Evolutionary conservation across 208 protist species (phyloP).

Genomic region (Lotmaria passim): DNA sequence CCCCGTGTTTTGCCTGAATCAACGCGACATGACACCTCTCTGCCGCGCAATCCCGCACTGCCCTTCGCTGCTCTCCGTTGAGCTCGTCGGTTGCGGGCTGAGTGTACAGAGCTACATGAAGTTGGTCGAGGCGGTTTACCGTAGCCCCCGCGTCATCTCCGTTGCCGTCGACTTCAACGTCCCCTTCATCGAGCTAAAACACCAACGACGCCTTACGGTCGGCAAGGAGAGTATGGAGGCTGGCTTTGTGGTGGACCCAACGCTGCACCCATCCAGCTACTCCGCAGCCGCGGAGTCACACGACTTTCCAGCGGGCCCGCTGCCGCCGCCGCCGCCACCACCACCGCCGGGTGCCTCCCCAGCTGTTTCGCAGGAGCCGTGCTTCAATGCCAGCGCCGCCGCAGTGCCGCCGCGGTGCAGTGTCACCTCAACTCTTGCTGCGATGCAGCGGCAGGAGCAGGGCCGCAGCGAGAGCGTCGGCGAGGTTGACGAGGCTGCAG

Average conservation of each 20-base stretch:
- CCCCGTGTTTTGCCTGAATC: constrained; percentile 83
- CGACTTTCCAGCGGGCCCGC: not conserved
- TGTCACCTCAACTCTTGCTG: not conserved
- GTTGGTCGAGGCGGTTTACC: constrained; percentile 86
- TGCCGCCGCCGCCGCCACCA: not conserved
- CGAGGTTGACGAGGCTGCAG: not conserved
- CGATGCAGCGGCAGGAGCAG: not conserved
- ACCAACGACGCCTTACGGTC: not conserved
- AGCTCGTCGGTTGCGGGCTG: constrained; percentile 83
- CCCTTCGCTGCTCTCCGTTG: constrained; percentile 70
- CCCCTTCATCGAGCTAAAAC: not conserved
- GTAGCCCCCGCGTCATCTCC: constrained; percentile 57
- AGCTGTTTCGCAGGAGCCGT: not conserved
- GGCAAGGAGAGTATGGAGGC: not conserved
- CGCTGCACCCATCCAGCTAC: constrained; percentile 3
- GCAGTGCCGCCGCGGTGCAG: not conserved
- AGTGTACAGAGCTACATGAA: constrained; percentile 82
- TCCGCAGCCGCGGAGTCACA: not conserved
- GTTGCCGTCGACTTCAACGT: constrained; percentile 87
- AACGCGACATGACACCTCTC: constrained; percentile 86
- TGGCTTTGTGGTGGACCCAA: constrained; percentile 34
- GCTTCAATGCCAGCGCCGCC: constrained; percentile 4
- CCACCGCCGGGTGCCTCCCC: constrained; percentile 1
- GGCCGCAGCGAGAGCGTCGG: not conserved
- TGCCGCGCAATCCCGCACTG: constrained; percentile 86